Conservation (phyloP, 1,284 basidiomycete species). For the Tilletia setariae region DNA sequence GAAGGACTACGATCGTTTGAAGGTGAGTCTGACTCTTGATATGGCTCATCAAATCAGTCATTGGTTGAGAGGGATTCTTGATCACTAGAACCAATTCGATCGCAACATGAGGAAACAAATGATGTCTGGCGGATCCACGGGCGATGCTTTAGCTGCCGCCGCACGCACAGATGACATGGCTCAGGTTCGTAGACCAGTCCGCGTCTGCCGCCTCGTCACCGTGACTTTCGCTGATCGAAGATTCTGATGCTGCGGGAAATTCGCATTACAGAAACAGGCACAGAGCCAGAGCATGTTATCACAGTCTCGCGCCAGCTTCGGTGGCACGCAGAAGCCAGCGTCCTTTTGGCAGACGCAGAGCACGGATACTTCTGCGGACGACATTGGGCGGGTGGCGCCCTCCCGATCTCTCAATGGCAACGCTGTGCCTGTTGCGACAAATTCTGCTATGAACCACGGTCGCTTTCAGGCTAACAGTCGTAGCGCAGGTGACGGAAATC, state of each 20-base stretch:
- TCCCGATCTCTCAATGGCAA: too few species aligned
- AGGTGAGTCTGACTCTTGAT: background rate
- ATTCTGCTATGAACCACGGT: background rate
- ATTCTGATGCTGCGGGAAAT: too few species aligned
- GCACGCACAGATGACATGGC: background rate
- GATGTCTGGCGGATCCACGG: background rate
- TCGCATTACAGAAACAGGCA: background rate
- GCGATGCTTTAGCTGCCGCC: background rate
- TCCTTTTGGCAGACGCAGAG: constrained; percentile 5
- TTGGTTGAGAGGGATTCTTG: background rate
- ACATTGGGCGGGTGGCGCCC: too few species aligned
- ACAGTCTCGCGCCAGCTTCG: background rate
- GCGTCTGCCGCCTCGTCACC: too few species aligned
- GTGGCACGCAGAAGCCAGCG: constrained; percentile 3
- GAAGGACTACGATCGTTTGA: constrained; percentile 14
- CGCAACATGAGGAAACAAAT: constrained; percentile 6
- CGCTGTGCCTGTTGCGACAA: too few species aligned
- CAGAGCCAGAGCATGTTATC: background rate
- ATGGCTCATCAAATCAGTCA: too few species aligned
- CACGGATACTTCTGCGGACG: too few species aligned
- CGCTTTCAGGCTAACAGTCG: background rate
- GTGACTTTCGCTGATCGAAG: too few species aligned
- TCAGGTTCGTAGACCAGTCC: too few species aligned
- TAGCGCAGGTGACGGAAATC: too few species aligned
- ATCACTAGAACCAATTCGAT: constrained; percentile 2